Conservation (phyloP, 2,329 filamentous ascomycete genomes). For the Corinectria fuckeliana region DNA sequence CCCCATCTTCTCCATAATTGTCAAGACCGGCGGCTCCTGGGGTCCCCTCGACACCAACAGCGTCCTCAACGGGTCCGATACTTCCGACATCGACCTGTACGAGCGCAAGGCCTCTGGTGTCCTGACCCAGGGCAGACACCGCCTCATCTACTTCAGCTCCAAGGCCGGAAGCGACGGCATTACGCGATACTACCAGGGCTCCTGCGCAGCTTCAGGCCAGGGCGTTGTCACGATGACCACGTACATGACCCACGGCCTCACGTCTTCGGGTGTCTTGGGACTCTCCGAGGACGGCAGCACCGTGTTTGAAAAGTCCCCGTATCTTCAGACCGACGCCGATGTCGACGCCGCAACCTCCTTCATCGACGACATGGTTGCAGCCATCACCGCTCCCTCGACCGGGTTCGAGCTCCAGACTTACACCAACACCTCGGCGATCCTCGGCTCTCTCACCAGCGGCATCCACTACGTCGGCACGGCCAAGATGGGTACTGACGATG, state of each 20-base stretch:
- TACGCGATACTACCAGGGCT: constrained; percentile 70
- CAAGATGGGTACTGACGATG: constrained; percentile 65
- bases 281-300: constrained; percentile 64
- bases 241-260: constrained; percentile 69
- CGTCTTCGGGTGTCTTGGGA: constrained; percentile 65
- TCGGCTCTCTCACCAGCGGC: constrained; percentile 42
- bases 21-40: constrained; percentile 29
- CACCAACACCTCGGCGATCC: constrained; percentile 38
- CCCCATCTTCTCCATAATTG: constrained; percentile 45
- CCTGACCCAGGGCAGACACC: constrained; percentile 68
- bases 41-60: constrained; percentile 48
- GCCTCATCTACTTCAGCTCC: constrained; percentile 62
- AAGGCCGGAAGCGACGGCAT: constrained; percentile 64
- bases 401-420: constrained; percentile 18
- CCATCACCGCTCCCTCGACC: constrained; percentile 48
- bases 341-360: constrained; percentile 68
- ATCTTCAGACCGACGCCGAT: constrained; percentile 65
- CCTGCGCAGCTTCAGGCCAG: constrained; percentile 67
- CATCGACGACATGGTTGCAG: constrained; percentile 64
- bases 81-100: constrained; percentile 70
- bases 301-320: constrained; percentile 64
- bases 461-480: constrained; percentile 63
- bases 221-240: constrained; percentile 58
- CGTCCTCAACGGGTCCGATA: constrained; percentile 52
- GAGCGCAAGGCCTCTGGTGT: constrained; percentile 61